phyloP scores from a whole-genome alignment of 257 asterid species.

The Solanum chaucha region DNA sequence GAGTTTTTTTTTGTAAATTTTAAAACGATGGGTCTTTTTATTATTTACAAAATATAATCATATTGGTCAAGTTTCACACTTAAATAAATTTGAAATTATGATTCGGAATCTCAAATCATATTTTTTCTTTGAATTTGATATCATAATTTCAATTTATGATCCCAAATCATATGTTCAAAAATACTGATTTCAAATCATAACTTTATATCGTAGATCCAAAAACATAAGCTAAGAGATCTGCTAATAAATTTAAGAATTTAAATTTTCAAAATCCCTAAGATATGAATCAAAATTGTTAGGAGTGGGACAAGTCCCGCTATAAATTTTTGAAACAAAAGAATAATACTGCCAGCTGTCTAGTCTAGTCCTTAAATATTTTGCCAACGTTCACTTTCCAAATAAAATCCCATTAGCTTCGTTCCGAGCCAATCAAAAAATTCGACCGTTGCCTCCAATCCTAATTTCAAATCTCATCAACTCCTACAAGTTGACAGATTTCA shows the following conservation, averaged over 20 bases:
- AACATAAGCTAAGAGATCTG: not conserved
- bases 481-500: not conserved
- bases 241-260: too few species aligned
- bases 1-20: too few species aligned
- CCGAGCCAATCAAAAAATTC: slow-evolving; percentile 19
- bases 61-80: too few species aligned
- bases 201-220: not conserved
- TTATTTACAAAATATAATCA: too few species aligned
- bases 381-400: not conserved
- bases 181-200: not conserved
- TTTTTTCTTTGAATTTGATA: too few species aligned
- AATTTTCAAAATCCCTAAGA: not conserved
- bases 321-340: not conserved
- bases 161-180: too few species aligned
- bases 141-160: too few species aligned
- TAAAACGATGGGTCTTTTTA: too few species aligned
- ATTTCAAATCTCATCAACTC: not conserved
- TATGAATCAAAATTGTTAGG: not conserved
- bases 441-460: slow-evolving; percentile 55
- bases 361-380: not conserved
- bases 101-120: too few species aligned
- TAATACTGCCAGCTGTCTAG: not conserved
- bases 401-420: slow-evolving; percentile 3
- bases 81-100: too few species aligned
- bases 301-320: not conserved